Evolutionary conservation across 805 yeast species (phyloP).

Genomic region (Ogataea siamensis): DNA sequence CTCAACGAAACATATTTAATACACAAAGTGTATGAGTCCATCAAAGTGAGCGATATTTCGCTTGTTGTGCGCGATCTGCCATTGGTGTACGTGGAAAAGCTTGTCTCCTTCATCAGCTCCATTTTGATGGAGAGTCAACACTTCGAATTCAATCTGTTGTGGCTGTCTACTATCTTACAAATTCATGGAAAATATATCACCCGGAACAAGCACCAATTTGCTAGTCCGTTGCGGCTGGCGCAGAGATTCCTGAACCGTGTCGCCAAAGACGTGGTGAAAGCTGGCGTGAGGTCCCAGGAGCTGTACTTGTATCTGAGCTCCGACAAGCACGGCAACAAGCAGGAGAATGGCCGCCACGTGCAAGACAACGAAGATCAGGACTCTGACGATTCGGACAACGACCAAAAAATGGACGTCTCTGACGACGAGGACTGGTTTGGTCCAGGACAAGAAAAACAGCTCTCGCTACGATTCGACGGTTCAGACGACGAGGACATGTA

Average conservation of each 20-base stretch:
- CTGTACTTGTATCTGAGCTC: constrained; percentile 49
- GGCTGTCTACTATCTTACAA: constrained; percentile 71
- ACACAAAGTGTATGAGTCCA: constrained; percentile 66
- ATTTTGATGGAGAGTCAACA: constrained; percentile 72
- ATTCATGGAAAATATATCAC: constrained; percentile 77
- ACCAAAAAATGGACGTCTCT: constrained; percentile 25
- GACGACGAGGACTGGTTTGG: constrained; percentile 39
- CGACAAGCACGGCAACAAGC: constrained; percentile 15
- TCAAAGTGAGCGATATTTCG: constrained; percentile 69
- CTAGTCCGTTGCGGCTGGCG: constrained; percentile 62
- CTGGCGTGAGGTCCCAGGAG: constrained; percentile 54
- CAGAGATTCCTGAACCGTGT: constrained; percentile 73
- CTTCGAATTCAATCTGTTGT: constrained; percentile 75
- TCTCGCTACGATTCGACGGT: constrained; percentile 35
- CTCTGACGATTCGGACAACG: constrained; percentile 25
- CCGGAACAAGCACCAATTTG: constrained; percentile 57
- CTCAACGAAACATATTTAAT: constrained; percentile 78
- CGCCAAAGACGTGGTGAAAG: constrained; percentile 67
- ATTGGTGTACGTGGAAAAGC: constrained; percentile 63
- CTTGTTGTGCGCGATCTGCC: constrained; percentile 74
- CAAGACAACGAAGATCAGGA: no score
- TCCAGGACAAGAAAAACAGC: constrained; percentile 30
- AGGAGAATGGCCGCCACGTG: constrained; percentile 29
- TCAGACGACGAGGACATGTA: constrained; percentile 31
- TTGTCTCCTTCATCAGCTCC: constrained; percentile 68